Conservation (phyloP, 1,139 yeast species). For the Geotrichum macrosporum region DNA sequence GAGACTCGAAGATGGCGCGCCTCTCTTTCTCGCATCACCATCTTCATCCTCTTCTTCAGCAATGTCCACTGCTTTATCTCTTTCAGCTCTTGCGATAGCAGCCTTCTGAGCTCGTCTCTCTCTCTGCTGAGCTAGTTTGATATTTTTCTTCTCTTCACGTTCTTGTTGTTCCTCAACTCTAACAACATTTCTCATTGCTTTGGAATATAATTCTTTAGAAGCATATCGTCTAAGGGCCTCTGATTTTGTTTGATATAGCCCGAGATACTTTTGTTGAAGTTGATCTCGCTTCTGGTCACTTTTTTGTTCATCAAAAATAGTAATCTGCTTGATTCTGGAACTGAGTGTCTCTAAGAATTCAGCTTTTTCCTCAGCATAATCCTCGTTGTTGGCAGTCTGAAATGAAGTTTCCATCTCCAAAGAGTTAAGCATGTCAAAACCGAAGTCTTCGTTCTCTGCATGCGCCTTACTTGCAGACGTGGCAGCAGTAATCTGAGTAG, state of each 20-base stretch:
- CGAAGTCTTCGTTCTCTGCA: slow-evolving; percentile 20
- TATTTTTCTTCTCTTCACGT: slow-evolving; percentile 23
- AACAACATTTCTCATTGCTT: slow-evolving; percentile 29
- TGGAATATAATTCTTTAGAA: slow-evolving; percentile 26
- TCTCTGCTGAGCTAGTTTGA: slow-evolving; percentile 16
- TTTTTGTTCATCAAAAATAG: slow-evolving; percentile 19
- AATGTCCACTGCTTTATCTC: neutral
- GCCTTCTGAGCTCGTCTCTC: slow-evolving; percentile 18
- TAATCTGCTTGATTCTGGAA: slow-evolving; percentile 22
- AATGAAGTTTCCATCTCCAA: slow-evolving; percentile 22
- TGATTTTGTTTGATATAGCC: slow-evolving; percentile 23
- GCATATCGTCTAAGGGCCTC: slow-evolving; percentile 29
- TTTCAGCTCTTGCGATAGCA: slow-evolving; percentile 18
- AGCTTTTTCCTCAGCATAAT: slow-evolving; percentile 27
- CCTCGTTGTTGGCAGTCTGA: slow-evolving; percentile 23
- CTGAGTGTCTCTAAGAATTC: slow-evolving; percentile 25
- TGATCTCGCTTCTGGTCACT: slow-evolving; percentile 22
- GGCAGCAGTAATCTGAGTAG: neutral
- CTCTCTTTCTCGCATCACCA: slow-evolving; percentile 19
- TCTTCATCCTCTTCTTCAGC: slow-evolving; percentile 21
- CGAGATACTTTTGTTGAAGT: slow-evolving; percentile 22
- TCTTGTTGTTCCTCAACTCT: slow-evolving; percentile 24
- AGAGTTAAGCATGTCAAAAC: slow-evolving; percentile 20
- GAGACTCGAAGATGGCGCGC: neutral
- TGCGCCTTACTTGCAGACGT: neutral